phyloP scores from a whole-genome alignment of 768 basidiomycete genomes.

The Ramaria sp. region DNA sequence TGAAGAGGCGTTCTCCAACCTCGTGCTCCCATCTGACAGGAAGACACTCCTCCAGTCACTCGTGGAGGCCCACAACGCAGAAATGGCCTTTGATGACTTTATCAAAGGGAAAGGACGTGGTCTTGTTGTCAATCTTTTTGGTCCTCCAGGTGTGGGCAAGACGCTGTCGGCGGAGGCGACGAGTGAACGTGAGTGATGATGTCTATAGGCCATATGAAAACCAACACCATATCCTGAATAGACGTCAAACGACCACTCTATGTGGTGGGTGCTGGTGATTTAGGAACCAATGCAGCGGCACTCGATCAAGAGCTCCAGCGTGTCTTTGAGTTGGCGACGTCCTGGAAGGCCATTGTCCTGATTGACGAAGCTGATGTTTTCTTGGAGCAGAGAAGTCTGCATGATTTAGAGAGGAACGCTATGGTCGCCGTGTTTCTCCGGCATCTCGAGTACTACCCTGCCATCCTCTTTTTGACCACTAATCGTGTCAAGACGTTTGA shows the following conservation, averaged over 20 bases:
- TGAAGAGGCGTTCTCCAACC: constrained; percentile 43
- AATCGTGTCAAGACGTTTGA: constrained; percentile 29
- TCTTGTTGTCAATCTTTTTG: constrained; percentile 44
- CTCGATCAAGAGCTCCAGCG: constrained; percentile 20
- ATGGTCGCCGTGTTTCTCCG: constrained; percentile 56
- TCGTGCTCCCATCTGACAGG: constrained; percentile 42
- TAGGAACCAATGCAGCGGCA: constrained; percentile 22
- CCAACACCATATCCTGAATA: background rate
- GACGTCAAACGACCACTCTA: constrained; percentile 21
- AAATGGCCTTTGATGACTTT: constrained; percentile 46
- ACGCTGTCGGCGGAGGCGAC: constrained; percentile 25
- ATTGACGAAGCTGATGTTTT: constrained; percentile 51
- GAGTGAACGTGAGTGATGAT: constrained; percentile 21
- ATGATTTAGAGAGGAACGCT: constrained; percentile 55
- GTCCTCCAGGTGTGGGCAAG: constrained; percentile 47
- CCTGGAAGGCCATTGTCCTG: constrained; percentile 25
- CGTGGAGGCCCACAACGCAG: constrained; percentile 45
- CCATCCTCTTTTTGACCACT: constrained; percentile 30
- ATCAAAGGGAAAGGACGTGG: constrained; percentile 58
- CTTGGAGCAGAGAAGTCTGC: constrained; percentile 55
- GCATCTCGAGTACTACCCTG: constrained; percentile 20
- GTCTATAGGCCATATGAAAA: background rate
- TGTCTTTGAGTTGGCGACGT: constrained; percentile 22
- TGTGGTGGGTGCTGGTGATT: constrained; percentile 25
- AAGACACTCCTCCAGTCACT: constrained; percentile 46